phyloP scores from a whole-genome alignment of 1,284 basidiomycete genomes.

The Macrocystidia cucumis region DNA sequence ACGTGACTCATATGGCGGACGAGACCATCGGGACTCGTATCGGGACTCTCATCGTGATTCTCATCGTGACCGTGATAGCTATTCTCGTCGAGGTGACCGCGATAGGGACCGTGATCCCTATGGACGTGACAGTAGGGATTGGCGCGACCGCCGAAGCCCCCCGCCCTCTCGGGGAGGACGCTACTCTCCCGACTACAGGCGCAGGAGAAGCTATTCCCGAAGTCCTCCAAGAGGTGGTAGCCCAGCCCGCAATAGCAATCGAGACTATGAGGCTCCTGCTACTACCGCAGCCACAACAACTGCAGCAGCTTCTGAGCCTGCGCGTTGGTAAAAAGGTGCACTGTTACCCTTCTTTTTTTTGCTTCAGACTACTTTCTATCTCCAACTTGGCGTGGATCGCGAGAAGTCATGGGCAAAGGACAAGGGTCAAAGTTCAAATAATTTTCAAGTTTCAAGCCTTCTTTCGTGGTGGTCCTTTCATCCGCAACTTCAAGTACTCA shows the following conservation, averaged over 20 bases:
- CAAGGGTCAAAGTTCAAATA: constrained; percentile 18
- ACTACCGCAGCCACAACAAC: constrained; percentile 17
- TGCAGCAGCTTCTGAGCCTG: constrained; percentile 23
- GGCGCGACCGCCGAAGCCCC: constrained; percentile 60
- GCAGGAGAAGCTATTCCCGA: constrained; percentile 68
- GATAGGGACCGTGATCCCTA: constrained; percentile 52
- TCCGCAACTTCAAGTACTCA: constrained; percentile 20
- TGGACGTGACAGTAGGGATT: constrained; percentile 47
- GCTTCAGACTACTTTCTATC: too few relatives aligned
- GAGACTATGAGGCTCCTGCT: constrained; percentile 39
- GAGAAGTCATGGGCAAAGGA: constrained; percentile 16
- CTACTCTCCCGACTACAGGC: constrained; percentile 68
- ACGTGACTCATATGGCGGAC: constrained; percentile 46
- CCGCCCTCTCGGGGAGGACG: constrained; percentile 49
- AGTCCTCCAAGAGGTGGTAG: constrained; percentile 74
- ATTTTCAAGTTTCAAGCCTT: constrained; percentile 19
- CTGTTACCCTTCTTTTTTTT: too few relatives aligned
- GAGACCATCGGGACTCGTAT: constrained; percentile 40
- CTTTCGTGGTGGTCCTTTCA: constrained; percentile 16
- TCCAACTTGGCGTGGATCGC: constrained; percentile 10
- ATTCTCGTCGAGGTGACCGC: constrained; percentile 20
- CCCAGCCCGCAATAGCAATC: constrained; percentile 36
- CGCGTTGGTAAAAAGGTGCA: constrained; percentile 44
- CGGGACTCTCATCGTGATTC: constrained; percentile 30
- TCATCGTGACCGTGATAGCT: constrained; percentile 40